A percentile compares a stretch with the other conserved stretches of the same genome.
These are phyloP conservation scores for Penicillium vulpinum DNA, from an alignment of 2,329 filamentous ascomycete genomes.

Conservation along the genomic window DNA sequence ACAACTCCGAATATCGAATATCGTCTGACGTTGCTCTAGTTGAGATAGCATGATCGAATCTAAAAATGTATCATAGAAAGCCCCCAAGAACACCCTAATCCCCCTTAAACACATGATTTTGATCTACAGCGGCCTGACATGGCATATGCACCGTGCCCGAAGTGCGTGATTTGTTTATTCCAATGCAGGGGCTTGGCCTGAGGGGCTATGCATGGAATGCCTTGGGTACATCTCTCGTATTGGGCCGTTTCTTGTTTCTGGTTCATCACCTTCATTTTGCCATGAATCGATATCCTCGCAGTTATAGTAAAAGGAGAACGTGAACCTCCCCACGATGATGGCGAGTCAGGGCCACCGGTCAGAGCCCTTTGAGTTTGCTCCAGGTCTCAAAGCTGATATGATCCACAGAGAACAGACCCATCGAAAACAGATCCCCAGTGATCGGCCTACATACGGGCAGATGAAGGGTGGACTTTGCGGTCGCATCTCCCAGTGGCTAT, in stretches of 20 bases:
- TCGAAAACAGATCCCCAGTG: too few species aligned
- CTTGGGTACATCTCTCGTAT: not conserved
- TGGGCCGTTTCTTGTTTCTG: not conserved
- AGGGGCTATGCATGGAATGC: not conserved
- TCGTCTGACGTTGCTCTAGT: not conserved
- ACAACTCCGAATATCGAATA: not conserved
- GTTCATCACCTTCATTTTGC: not conserved
- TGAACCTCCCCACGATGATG: not conserved
- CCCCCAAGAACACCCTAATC: too few species aligned
- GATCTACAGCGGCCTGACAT: not conserved
- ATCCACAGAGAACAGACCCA: not conserved
- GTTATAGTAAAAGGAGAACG: not conserved
- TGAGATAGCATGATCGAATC: not conserved
- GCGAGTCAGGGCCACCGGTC: not conserved
- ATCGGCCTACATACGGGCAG: not conserved
- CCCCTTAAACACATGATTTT: not conserved
- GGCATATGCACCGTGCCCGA: not conserved
- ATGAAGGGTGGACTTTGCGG: constrained; percentile 10
- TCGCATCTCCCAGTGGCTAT: constrained; percentile 25
- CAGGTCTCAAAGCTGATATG: not conserved
- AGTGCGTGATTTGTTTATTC: not conserved
- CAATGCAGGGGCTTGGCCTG: not conserved
- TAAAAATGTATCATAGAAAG: too few species aligned
- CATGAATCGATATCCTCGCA: not conserved
- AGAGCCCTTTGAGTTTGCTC: not conserved